Evolutionary conservation across 2,329 filamentous ascomycete genomes (phyloP).

Genomic region (Aureobasidium sp.): DNA sequence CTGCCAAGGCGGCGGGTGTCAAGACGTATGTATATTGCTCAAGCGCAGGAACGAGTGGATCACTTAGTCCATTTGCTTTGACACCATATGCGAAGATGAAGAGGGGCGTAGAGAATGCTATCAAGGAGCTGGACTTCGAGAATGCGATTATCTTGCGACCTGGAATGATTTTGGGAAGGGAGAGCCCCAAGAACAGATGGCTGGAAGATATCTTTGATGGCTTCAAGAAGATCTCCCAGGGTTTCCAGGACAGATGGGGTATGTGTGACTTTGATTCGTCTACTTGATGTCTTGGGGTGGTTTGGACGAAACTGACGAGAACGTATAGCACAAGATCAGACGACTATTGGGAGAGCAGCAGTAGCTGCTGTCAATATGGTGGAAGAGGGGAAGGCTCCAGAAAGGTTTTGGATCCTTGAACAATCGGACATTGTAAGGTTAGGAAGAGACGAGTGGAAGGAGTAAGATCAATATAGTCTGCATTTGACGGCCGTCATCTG

Average conservation of each 20-base stretch:
- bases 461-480: not conserved
- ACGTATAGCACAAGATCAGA: not conserved
- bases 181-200: conserved; percentile 17
- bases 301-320: not conserved
- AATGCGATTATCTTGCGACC: conserved; percentile 31
- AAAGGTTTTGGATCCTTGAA: not conserved
- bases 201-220: not conserved
- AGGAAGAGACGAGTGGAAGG: not conserved
- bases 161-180: conserved; percentile 30
- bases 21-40: conserved; percentile 33
- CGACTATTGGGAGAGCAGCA: not conserved
- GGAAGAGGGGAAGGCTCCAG: not conserved
- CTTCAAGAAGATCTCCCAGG: not conserved
- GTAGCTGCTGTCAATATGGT: not conserved
- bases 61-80: conserved; percentile 23
- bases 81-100: conserved; percentile 33
- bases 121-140: conserved; percentile 31
- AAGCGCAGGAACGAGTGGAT: conserved; percentile 28
- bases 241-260: not conserved
- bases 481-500: not conserved
- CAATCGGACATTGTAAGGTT: not conserved
- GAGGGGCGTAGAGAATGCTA: conserved; percentile 31
- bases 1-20: conserved; percentile 30
- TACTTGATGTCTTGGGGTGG: not conserved
- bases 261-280: not conserved